Evolutionary conservation across 768 basidiomycete species (phyloP), one percentile per base, ranked within the genome.

Genomic region (Lactifluus hygrophoroides): DNA sequence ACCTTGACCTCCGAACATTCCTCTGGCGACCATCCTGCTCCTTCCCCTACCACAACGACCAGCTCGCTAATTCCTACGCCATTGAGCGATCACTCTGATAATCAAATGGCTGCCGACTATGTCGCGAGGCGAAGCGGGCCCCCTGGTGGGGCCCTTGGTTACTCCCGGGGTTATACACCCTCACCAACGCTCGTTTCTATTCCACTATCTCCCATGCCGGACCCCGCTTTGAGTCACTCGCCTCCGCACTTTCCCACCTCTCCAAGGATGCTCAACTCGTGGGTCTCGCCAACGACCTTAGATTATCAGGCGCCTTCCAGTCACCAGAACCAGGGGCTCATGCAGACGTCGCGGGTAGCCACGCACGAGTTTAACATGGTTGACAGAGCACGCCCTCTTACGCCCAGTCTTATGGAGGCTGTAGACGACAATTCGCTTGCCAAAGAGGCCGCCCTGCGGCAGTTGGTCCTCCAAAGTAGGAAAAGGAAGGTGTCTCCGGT

Each of bases 391-490:
- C 34, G 19, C n/a, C 37, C 48, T 5, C 5, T 32, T 23, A 27
- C 37, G 2, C 35, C 44, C 30, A 28, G 42, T 19, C 7, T n/a
- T 16, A 46, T 47, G 59, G 54, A 49, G 9, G n/a, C 28, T 16
- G 38, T 30, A 8, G 49, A 55, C 13, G 46, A 37, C 11, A 69
- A 69, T 35, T 73, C 73, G 35, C 68, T 73, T 55, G 70, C 69
- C 8, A 75, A 76, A 71, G 80, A 81, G 61, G 73, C 75, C 25
- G 44, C 58, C 45, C 48, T 69, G 21, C 67, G 68, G 28, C 47
- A 61, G 23, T 43, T 69, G 42, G 68, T 69, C 44, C 59, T 66
- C 17, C 70, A 72, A 56, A 80, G 75, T 65, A 70, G 68, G 66
- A 66, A 74, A 63, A 62, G 67, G 65, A 62, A 69, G 66, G 57